Conservation (phyloP, 306 rosid genomes). For the Fagus crenata region DNA sequence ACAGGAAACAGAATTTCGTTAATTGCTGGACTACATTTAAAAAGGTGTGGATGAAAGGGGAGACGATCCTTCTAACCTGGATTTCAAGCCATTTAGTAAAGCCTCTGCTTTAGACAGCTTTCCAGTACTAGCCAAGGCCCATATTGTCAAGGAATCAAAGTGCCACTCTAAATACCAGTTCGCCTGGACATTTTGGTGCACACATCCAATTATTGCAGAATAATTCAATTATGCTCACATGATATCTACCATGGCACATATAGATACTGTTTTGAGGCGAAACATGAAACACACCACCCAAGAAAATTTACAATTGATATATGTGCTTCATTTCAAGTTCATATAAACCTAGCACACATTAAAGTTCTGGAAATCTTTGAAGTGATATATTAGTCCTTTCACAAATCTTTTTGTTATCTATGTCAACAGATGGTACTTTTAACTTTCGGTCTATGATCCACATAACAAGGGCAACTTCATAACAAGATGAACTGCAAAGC, state of each 20-base stretch:
- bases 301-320: not conserved
- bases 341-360: not conserved
- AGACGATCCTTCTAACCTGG: constrained; percentile 51
- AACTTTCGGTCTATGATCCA: not conserved
- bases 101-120: constrained; percentile 60
- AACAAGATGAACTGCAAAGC: not conserved
- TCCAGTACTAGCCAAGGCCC: constrained; percentile 71
- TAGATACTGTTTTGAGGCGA: not conserved
- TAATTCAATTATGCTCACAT: constrained; percentile 2
- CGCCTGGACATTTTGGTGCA: constrained; percentile 41
- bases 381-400: not conserved
- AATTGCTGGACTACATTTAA: constrained; percentile 5
- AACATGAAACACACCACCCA: not conserved
- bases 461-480: not conserved
- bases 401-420: not conserved
- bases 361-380: not conserved
- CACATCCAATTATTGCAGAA: constrained; percentile 18
- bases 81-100: constrained; percentile 61
- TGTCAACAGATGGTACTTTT: not conserved
- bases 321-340: not conserved
- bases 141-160: constrained; percentile 56
- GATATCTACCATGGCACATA: not conserved
- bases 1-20: constrained; percentile 16
- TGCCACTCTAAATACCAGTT: constrained; percentile 87
- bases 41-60: not conserved